Percentiles rank a stretch among this genome's conserved stretches.
Evolutionary conservation across 78 protist species (phyloP).

Genomic region (Isochrysis galbana): DNA sequence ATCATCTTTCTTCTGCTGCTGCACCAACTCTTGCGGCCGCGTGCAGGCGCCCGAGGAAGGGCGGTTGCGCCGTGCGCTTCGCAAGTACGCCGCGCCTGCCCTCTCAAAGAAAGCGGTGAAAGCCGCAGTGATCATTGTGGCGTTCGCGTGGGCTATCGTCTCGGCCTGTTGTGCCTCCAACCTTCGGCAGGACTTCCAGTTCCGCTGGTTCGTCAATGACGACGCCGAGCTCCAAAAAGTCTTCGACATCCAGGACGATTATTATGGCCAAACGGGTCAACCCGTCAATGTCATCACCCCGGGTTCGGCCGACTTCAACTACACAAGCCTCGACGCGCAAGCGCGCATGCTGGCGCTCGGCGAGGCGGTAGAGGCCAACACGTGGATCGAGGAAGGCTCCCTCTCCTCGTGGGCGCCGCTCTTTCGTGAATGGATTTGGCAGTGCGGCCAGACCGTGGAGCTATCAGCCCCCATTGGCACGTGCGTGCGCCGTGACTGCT

Average conservation of each 20-base stretch:
- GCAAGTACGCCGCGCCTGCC: not conserved
- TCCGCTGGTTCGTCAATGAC: constrained; percentile 7
- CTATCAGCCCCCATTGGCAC: not conserved
- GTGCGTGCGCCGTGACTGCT: not conserved
- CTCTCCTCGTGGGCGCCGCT: not conserved
- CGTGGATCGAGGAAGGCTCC: not conserved
- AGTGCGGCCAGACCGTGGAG: not conserved
- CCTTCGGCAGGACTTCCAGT: not conserved
- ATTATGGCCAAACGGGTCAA: not conserved
- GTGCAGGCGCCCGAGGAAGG: not conserved
- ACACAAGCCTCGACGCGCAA: not conserved
- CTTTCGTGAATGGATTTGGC: not conserved
- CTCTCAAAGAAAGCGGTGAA: not conserved
- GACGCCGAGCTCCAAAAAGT: not conserved
- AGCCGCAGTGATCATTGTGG: not conserved
- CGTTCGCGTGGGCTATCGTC: not conserved
- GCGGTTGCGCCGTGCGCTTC: not conserved
- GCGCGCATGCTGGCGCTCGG: not conserved
- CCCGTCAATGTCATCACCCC: not conserved
- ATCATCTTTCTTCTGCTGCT: not conserved
- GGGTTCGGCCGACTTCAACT: not conserved
- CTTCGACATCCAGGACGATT: constrained; percentile 29
- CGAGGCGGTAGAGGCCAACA: not conserved
- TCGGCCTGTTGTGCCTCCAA: not conserved
- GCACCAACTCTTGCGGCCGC: not conserved